Evolutionary conservation across 2,329 filamentous ascomycete genomes (phyloP).

Genomic region (Penicillium sp.): DNA sequence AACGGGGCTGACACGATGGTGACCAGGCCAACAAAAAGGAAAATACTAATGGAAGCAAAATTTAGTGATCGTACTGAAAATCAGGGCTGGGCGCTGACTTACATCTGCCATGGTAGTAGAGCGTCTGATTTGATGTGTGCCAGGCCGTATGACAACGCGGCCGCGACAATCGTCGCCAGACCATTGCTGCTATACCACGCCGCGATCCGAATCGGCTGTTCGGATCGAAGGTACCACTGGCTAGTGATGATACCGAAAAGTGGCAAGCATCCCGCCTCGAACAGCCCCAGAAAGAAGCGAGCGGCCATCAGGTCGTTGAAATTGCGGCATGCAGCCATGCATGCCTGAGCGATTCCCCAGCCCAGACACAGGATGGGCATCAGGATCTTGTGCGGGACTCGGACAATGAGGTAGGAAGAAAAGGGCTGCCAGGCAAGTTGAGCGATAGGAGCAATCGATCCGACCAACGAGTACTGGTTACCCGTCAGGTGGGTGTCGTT

Average conservation of each 20-base stretch:
- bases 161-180: conserved; percentile 56
- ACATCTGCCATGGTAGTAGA: conserved; percentile 54
- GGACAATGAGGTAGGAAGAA: conserved; percentile 59
- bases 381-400: conserved; percentile 57
- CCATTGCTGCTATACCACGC: conserved; percentile 67
- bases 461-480: conserved; percentile 57
- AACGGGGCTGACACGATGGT: conserved; percentile 59
- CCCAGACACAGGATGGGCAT: conserved; percentile 52
- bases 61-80: background rate
- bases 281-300: conserved; percentile 54
- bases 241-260: conserved; percentile 47
- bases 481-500: conserved; percentile 52
- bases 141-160: conserved; percentile 56
- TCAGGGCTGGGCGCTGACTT: conserved; percentile 10
- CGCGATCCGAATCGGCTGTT: conserved; percentile 62
- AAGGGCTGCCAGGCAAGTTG: conserved; percentile 62
- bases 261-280: conserved; percentile 52
- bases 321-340: conserved; percentile 49
- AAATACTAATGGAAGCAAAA: conserved; percentile 44
- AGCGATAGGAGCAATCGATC: conserved; percentile 58
- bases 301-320: conserved; percentile 49
- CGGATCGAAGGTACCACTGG: conserved; percentile 50
- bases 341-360: conserved; percentile 50
- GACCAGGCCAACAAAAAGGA: conserved; percentile 60
- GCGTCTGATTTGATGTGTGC: conserved; percentile 51